Base-by-base conservation (phyloP, 108 stramenopile species). In the Mayamaea pseudoterrestris region DNA sequence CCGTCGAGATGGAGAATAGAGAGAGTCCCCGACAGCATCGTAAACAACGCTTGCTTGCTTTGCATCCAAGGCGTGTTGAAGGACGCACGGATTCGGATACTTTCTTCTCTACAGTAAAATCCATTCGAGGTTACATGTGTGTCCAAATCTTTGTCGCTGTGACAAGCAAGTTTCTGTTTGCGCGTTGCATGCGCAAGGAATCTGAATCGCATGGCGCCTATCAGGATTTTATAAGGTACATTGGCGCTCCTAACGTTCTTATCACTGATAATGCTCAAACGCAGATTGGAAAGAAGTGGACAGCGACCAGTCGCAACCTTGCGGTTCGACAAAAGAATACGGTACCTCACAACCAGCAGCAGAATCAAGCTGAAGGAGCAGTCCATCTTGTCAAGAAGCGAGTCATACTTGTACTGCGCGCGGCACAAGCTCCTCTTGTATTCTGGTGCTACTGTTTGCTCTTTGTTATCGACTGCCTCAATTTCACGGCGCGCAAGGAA, bases 311-410 rank as follows among this genome's bases (percentile, higher is more conserved):
- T 17, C 56, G 63, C 1, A 18, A 27, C 0, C 30, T 47, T 1
- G 25, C 12, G 16, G 52, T 57, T 31, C 27, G 18, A 23, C 16
- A 39, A 2, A 41, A 39, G 49, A 44, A 55, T n/a, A 18, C 43
- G 14, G 61, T 55, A 26, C 61, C 54, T 1, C 4, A 48, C 25
- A 30, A 56, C 5, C 61, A 55, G 30, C 31, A 63, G 4, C 61
- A 63, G 36, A 63, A 63, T 42, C 21, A 23, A 23, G 54, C 47
- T 18, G 61, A 63, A 34, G 45, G 47, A 5, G 45, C 47, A 6
- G n/a, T 44, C 44, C 24, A 23, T 16, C 3, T 3, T 22, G 16
- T 54, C 42, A 27, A 61, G 37, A 11, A 6, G 5, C 26, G 8
- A n/a, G 35, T 44, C 29, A 55, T 48, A 18, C 20, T 13, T 16